Evolutionary conservation across 2,329 filamentous ascomycete species (phyloP).

Genomic region (Monosporascus ibericus): DNA sequence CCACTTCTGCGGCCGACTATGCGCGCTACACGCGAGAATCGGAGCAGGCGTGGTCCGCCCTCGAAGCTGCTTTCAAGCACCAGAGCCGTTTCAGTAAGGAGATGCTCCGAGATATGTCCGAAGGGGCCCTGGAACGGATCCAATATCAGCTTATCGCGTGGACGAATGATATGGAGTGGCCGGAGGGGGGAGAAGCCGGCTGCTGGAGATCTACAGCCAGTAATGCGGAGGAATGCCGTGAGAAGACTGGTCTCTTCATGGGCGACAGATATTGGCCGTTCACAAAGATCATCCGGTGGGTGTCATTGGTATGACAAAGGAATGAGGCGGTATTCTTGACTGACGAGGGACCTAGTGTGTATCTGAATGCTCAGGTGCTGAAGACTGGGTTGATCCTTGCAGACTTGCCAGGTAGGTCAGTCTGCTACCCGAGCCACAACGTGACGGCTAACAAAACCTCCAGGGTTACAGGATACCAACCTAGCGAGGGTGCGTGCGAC

Average conservation of each 20-base stretch:
- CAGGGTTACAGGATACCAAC: constrained; percentile 29
- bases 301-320: neutral
- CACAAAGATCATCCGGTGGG: constrained; percentile 29
- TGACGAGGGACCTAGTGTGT: constrained; percentile 15
- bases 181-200: constrained; percentile 14
- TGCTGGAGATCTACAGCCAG: constrained; percentile 24
- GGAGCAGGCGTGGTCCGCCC: constrained; percentile 35
- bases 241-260: constrained; percentile 26
- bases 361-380: constrained; percentile 24
- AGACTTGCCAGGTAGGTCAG: constrained; percentile 25
- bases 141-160: constrained; percentile 20
- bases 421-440: too few species aligned
- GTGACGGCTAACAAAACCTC: neutral
- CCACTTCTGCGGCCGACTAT: constrained; percentile 19
- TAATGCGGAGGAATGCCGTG: constrained; percentile 23
- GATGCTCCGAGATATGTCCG: constrained; percentile 19
- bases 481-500: constrained; percentile 28
- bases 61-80: constrained; percentile 28
- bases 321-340: neutral
- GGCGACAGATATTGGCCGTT: constrained; percentile 29
- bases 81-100: constrained; percentile 17
- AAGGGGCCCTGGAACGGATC: constrained; percentile 19
- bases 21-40: constrained; percentile 20
- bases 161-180: constrained; percentile 26
- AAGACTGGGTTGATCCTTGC: constrained; percentile 28